These are phyloP conservation scores for Carex littledalei DNA, from an alignment of 176 grass and related monocot species.

Conservation along the genomic window DNA sequence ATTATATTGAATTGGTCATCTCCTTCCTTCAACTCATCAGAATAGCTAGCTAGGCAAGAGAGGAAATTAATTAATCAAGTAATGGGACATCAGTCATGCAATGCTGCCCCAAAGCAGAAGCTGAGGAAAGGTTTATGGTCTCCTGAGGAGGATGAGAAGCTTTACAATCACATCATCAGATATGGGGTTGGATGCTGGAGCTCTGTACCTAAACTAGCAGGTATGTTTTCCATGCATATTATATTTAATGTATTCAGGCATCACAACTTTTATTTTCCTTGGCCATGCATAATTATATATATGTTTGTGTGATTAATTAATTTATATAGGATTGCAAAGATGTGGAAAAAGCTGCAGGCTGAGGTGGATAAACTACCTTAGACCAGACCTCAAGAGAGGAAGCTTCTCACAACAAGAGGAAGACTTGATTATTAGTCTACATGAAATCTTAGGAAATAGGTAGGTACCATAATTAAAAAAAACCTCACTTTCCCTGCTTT, in stretches of 20 bases:
- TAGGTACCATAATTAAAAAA: slow-evolving; percentile 24
- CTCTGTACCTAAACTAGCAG: slow-evolving; percentile 83
- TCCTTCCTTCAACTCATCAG: background rate
- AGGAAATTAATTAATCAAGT: background rate
- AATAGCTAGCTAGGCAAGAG: background rate
- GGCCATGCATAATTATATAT: background rate
- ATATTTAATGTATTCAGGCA: too few relatives aligned
- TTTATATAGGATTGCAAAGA: slow-evolving; percentile 59
- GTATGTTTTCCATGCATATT: background rate
- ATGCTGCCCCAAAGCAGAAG: slow-evolving; percentile 49
- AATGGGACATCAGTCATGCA: slow-evolving; percentile 23
- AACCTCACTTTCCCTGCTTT: background rate
- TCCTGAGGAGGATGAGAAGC: slow-evolving; percentile 95
- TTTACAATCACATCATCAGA: slow-evolving; percentile 84
- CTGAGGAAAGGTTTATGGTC: slow-evolving; percentile 82
- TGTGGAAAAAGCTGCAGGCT: slow-evolving; percentile 93
- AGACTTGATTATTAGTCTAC: slow-evolving; percentile 63
- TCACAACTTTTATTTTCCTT: background rate
- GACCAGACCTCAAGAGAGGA: slow-evolving; percentile 88
- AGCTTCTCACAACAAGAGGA: slow-evolving; percentile 91
- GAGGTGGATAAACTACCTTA: slow-evolving; percentile 93
- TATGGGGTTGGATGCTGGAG: slow-evolving; percentile 89
- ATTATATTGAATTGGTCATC: background rate
- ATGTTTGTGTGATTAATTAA: background rate
- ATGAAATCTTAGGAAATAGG: slow-evolving; percentile 84